A percentile compares a stretch with the other conserved stretches of the same genome.
These are phyloP conservation scores for Nymphaea thermarum DNA, from an alignment of 164 flowering plant genomes.

Conservation along the genomic window DNA sequence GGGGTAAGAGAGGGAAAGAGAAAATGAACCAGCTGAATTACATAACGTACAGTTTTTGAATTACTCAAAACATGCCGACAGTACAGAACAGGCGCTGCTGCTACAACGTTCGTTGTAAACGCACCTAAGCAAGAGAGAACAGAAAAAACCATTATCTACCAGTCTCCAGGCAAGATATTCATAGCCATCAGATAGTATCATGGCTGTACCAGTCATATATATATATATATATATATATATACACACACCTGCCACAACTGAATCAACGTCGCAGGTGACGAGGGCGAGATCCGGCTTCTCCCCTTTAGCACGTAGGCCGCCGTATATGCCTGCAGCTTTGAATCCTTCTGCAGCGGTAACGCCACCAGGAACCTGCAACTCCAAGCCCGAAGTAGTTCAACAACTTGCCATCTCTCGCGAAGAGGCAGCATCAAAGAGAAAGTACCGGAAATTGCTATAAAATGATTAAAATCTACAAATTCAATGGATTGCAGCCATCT, in stretches of 20 bases:
- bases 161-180: background rate
- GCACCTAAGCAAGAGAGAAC: slow-evolving; percentile 37
- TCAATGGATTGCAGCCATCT: too few relatives aligned
- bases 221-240: too few relatives aligned
- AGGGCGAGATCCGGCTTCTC: slow-evolving; percentile 96
- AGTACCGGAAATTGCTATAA: background rate
- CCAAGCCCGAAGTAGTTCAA: background rate
- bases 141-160: background rate
- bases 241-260: slow-evolving; percentile 65
- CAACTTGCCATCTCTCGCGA: background rate
- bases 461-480: too few relatives aligned
- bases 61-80: slow-evolving; percentile 40
- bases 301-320: slow-evolving; percentile 76
- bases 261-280: slow-evolving; percentile 89
- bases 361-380: slow-evolving; percentile 70
- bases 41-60: slow-evolving; percentile 45
- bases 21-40: background rate
- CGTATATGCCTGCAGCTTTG: slow-evolving; percentile 87
- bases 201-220: too few relatives aligned
- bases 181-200: background rate
- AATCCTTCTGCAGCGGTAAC: slow-evolving; percentile 92
- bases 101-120: slow-evolving; percentile 84
- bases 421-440: background rate
- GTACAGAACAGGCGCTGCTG: slow-evolving; percentile 92
- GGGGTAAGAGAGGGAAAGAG: background rate